Evolutionary conservation across 768 basidiomycete genomes (phyloP).

Genomic region (Lepiota subincarnata): DNA sequence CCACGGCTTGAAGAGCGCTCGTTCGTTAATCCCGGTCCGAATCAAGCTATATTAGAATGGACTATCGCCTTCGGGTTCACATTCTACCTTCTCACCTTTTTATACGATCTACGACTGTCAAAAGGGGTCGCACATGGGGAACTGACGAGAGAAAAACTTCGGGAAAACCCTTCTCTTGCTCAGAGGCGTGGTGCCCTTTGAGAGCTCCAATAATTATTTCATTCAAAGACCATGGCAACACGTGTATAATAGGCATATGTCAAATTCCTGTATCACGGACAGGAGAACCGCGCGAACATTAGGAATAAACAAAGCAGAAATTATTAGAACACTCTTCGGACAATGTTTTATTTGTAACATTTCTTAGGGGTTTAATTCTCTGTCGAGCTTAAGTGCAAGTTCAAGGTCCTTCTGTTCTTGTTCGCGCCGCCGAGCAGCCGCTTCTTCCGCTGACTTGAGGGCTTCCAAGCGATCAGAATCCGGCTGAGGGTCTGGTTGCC

Average conservation of each 20-base stretch:
- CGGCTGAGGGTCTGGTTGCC: slow-evolving; percentile 14
- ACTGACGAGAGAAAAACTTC: slow-evolving; percentile 30
- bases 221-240: background rate
- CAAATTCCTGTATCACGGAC: no score
- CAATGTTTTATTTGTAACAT: background rate
- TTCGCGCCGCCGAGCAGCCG: slow-evolving; percentile 28
- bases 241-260: background rate
- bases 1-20: background rate
- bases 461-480: slow-evolving; percentile 31
- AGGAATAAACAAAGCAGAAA: no score
- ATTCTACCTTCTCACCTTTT: slow-evolving; percentile 70
- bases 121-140: slow-evolving; percentile 49
- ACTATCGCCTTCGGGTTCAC: slow-evolving; percentile 67
- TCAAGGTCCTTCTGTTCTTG: slow-evolving; percentile 44
- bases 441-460: slow-evolving; percentile 34
- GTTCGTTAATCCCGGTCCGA: background rate
- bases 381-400: slow-evolving; percentile 49
- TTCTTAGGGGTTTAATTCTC: slow-evolving; percentile 43
- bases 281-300: no score
- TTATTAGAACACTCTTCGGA: background rate
- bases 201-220: background rate
- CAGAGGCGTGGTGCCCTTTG: background rate
- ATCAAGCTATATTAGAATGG: slow-evolving; percentile 69
- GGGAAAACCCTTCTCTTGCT: slow-evolving; percentile 5
- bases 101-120: slow-evolving; percentile 62